Percentiles rank a stretch among this genome's conserved stretches.
Conservation (phyloP, 148 eudicot species). For the Oxyria digyna region DNA sequence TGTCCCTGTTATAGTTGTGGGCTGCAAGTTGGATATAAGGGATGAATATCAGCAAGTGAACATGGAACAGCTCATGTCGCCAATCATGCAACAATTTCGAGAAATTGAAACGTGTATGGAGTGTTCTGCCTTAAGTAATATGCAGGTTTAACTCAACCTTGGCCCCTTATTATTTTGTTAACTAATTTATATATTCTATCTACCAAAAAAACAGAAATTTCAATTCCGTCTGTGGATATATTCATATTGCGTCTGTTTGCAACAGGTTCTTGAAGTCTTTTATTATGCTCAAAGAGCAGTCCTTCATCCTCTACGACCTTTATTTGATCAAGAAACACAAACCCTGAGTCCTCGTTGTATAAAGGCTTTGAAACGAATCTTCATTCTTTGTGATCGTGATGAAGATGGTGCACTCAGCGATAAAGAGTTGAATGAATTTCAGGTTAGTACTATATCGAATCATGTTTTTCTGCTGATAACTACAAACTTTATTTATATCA, state of each 20-base stretch:
- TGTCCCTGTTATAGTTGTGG: conserved; percentile 89
- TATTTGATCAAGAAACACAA: conserved; percentile 89
- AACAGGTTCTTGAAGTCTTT: conserved; percentile 88
- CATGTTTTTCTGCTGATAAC: not conserved
- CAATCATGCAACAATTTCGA: conserved; percentile 97
- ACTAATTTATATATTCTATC: too few relatives aligned
- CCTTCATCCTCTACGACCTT: conserved; percentile 82
- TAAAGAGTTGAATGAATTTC: conserved; percentile 86
- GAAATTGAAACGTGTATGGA: conserved; percentile 81
- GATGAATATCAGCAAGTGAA: conserved; percentile 57
- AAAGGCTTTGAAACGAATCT: conserved; percentile 82
- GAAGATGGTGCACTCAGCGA: conserved; percentile 88
- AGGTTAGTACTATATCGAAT: conserved; percentile 28
- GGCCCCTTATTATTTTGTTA: not conserved
- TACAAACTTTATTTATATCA: not conserved
- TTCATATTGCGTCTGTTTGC: not conserved
- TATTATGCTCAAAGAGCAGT: too few relatives aligned
- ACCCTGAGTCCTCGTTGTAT: conserved; percentile 78
- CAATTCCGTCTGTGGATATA: not conserved
- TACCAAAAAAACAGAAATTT: not conserved
- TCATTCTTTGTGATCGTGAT: conserved; percentile 82
- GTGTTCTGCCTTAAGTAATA: conserved; percentile 62
- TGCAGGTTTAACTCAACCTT: conserved; percentile 46
- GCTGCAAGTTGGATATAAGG: conserved; percentile 86
- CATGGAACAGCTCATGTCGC: conserved; percentile 83